These are phyloP conservation scores for Aspergillus bertholletiae DNA, from an alignment of 495 filamentous ascomycete species.

Conservation along the genomic window DNA sequence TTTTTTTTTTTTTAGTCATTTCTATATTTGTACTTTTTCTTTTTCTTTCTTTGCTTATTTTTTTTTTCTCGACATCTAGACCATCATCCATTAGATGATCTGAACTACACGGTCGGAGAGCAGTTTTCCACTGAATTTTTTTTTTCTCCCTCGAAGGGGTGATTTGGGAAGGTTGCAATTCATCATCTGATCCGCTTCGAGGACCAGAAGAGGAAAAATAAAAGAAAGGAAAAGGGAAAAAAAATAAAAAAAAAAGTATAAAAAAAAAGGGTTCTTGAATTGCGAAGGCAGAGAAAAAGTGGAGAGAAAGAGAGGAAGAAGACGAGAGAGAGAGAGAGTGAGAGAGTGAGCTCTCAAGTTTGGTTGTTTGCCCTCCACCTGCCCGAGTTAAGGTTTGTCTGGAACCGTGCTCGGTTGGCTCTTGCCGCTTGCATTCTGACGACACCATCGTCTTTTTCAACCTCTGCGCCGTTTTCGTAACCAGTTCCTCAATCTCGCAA, in stretches of 20 bases:
- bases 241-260: conserved; percentile 2
- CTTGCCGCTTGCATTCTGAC: conserved; percentile 35
- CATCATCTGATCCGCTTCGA: not conserved
- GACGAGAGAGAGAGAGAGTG: not conserved
- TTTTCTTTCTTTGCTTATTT: conserved; percentile 1
- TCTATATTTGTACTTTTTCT: conserved; percentile 2
- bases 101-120: conserved; percentile 5
- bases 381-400: conserved; percentile 36
- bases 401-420: conserved; percentile 31
- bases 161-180: not conserved
- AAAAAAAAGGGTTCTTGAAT: not conserved
- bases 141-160: not conserved
- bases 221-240: conserved; percentile 1
- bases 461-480: conserved; percentile 17
- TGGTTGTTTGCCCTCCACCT: conserved; percentile 12
- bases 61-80: not conserved
- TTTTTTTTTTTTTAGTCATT: conserved; percentile 4
- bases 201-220: not conserved
- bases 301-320: not conserved
- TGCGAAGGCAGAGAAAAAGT: not conserved
- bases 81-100: conserved; percentile 4
- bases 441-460: conserved; percentile 24
- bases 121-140: not conserved
- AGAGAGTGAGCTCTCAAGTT: not conserved
- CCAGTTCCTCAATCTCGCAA: not conserved